Conservation (phyloP, 2,329 filamentous ascomycete species). For the Stachybotrys chlorohalonatus region DNA sequence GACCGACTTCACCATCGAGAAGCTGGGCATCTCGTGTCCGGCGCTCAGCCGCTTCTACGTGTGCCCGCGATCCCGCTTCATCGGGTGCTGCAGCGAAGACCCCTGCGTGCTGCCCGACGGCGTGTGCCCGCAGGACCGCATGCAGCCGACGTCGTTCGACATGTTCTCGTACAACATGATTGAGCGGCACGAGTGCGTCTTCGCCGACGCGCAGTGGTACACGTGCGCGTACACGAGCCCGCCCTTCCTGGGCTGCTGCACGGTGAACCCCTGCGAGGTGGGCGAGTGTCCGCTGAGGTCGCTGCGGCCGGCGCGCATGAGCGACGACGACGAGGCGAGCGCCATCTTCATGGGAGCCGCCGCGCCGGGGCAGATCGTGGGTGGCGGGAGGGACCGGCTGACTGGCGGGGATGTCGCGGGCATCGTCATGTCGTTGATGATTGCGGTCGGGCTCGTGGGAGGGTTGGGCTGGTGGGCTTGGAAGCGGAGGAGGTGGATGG, state of each 20-base stretch:
- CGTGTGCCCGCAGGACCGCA: slow-evolving; percentile 15
- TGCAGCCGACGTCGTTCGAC: slow-evolving; percentile 15
- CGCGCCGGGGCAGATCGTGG: slow-evolving; percentile 1
- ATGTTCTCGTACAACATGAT: slow-evolving; percentile 15
- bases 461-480: slow-evolving; percentile 13
- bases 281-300: slow-evolving; percentile 5
- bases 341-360: not conserved
- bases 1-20: slow-evolving; percentile 1
- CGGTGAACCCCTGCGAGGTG: slow-evolving; percentile 19
- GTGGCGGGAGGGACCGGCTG: slow-evolving; percentile 11
- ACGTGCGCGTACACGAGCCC: slow-evolving; percentile 24
- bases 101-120: slow-evolving; percentile 16
- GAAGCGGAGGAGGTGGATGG: not conserved
- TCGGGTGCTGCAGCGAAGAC: slow-evolving; percentile 29
- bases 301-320: slow-evolving; percentile 9
- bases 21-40: slow-evolving; percentile 21
- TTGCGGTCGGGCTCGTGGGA: slow-evolving; percentile 18
- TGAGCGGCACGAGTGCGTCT: slow-evolving; percentile 15
- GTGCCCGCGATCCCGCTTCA: slow-evolving; percentile 23
- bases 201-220: slow-evolving; percentile 16
- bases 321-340: slow-evolving; percentile 1
- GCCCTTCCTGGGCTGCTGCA: slow-evolving; percentile 32
- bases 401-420: slow-evolving; percentile 24
- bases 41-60: slow-evolving; percentile 25
- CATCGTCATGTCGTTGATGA: slow-evolving; percentile 25